A percentile compares a stretch with the other conserved stretches of the same genome.
These are phyloP conservation scores for Escovopsis sp. DNA, from an alignment of 2,329 filamentous ascomycete species.

Conservation along the genomic window DNA sequence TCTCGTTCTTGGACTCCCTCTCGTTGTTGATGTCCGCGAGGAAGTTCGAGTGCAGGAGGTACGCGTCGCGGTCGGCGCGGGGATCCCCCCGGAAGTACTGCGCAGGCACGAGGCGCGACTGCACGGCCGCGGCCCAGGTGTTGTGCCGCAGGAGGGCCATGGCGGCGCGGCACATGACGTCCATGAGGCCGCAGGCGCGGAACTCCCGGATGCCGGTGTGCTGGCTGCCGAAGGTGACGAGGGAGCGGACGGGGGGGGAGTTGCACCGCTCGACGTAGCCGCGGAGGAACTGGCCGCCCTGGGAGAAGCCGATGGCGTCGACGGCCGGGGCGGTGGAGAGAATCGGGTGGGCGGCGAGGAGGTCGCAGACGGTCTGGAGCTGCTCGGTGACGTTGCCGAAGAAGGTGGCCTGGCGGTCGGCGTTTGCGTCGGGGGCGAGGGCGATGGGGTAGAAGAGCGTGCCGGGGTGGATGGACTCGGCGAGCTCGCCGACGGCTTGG, in stretches of 20 bases:
- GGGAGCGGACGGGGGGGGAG: slow-evolving; percentile 52
- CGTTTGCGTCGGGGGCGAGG: slow-evolving; percentile 46
- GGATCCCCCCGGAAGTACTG: slow-evolving; percentile 70
- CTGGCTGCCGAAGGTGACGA: slow-evolving; percentile 81
- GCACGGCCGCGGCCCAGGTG: slow-evolving; percentile 66
- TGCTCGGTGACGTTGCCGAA: slow-evolving; percentile 79
- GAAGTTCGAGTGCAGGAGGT: slow-evolving; percentile 72
- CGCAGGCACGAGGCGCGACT: slow-evolving; percentile 70
- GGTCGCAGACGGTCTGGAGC: slow-evolving; percentile 59
- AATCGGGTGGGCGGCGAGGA: slow-evolving; percentile 60
- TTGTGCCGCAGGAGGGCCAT: slow-evolving; percentile 65
- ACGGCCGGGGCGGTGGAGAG: slow-evolving; percentile 68
- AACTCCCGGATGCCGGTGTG: slow-evolving; percentile 87
- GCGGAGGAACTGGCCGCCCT: slow-evolving; percentile 91
- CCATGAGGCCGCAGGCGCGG: slow-evolving; percentile 50
- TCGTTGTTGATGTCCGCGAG: slow-evolving; percentile 96
- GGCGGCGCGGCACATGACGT: slow-evolving; percentile 70
- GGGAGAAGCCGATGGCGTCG: slow-evolving; percentile 87
- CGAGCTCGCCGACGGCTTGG: slow-evolving; percentile 52
- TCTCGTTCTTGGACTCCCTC: slow-evolving; percentile 53
- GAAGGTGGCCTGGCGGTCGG: slow-evolving; percentile 74
- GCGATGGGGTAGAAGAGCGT: slow-evolving; percentile 73
- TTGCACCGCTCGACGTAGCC: slow-evolving; percentile 84
- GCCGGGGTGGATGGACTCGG: slow-evolving; percentile 58
- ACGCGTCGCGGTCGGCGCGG: slow-evolving; percentile 48